Percentiles rank a stretch among this genome's conserved stretches.
Evolutionary conservation across 805 yeast species (phyloP).

Genomic region (Barnettozyma populi): DNA sequence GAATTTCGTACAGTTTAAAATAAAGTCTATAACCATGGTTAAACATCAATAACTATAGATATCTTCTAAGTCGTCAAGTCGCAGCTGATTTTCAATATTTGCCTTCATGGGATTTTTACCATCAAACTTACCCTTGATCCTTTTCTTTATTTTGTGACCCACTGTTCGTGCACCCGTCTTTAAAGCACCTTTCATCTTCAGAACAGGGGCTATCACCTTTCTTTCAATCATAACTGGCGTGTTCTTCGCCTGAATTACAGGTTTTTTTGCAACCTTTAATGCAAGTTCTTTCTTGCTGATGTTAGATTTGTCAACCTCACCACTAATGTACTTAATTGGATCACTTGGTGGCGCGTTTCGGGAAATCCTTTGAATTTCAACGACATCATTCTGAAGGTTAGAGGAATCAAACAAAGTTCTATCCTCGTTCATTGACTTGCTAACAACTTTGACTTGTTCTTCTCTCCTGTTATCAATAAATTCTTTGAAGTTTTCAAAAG

Average conservation of each 20-base stretch:
- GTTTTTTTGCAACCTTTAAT: no score
- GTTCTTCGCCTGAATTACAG: no score
- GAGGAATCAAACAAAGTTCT: not conserved
- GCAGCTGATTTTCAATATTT: no score
- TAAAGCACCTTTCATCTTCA: slow-evolving; percentile 5
- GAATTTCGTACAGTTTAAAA: no score
- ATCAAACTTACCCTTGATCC: not conserved
- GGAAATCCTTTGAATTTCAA: slow-evolving; percentile 11
- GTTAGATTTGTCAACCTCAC: no score
- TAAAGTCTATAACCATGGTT: no score
- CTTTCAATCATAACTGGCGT: not conserved
- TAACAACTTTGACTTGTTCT: slow-evolving; percentile 13
- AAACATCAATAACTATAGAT: no score
- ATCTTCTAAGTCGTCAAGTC: no score
- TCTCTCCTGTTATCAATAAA: slow-evolving; percentile 8
- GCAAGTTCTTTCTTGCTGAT: slow-evolving; percentile 6
- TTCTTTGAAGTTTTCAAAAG: slow-evolving; percentile 13
- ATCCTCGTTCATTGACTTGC: slow-evolving; percentile 2
- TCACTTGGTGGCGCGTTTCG: slow-evolving; percentile 20
- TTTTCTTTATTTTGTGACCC: not conserved
- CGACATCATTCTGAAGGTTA: slow-evolving; percentile 3
- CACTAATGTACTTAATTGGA: slow-evolving; percentile 10
- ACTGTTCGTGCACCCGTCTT: not conserved
- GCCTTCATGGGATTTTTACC: no score
- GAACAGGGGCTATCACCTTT: not conserved